phyloP scores from a whole-genome alignment of 371 early-diverging fungal genomes.

The Lichtheimia corymbifera region DNA sequence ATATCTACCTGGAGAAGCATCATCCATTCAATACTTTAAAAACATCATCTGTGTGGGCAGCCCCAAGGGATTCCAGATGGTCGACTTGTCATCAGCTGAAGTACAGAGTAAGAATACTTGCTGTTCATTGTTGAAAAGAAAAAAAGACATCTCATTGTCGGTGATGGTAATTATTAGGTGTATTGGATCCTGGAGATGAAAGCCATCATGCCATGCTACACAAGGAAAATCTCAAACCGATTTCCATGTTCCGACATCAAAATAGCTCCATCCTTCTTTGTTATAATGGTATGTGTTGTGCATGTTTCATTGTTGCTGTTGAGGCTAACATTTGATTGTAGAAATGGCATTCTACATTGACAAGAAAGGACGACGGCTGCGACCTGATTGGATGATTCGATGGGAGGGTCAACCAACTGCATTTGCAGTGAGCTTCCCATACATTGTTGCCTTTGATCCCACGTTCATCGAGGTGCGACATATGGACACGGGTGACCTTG shows the following conservation, averaged over 20 bases:
- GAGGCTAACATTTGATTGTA: conserved; percentile 1
- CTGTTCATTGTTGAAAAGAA: background rate
- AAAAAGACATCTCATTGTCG: background rate
- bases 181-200: conserved; percentile 48
- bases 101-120: conserved; percentile 47
- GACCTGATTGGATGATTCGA: conserved; percentile 73
- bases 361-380: conserved; percentile 78
- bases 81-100: conserved; percentile 80
- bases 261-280: conserved; percentile 85
- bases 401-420: conserved; percentile 78
- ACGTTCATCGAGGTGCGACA: conserved; percentile 89
- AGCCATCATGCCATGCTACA: conserved; percentile 29
- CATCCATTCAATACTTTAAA: conserved; percentile 83
- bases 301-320: background rate
- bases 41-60: conserved; percentile 92
- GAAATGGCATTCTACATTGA: conserved; percentile 93
- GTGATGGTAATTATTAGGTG: conserved; percentile 32
- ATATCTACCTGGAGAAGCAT: conserved; percentile 81
- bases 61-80: conserved; percentile 91
- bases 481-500: conserved; percentile 65
- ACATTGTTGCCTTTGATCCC: conserved; percentile 85
- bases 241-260: conserved; percentile 80
- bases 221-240: conserved; percentile 59
- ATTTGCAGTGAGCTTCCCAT: conserved; percentile 78
- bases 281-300: conserved; percentile 64